Conservation (phyloP, 2,329 filamentous ascomycete genomes). For the Colletotrichum higginsianum region DNA sequence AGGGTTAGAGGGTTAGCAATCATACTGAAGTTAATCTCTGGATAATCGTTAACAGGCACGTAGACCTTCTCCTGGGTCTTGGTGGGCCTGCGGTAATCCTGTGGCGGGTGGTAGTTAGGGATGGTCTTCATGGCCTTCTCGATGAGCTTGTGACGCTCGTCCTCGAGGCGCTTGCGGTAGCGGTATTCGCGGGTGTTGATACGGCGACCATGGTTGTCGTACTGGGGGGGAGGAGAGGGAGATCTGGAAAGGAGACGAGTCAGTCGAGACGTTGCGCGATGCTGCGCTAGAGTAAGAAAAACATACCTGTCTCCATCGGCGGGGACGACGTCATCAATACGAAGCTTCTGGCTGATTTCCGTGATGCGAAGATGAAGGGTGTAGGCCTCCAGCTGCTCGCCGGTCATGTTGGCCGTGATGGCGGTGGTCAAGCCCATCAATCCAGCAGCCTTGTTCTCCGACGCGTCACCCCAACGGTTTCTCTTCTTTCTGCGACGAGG, state of each 20-base stretch:
- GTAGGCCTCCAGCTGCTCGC: conserved; percentile 97
- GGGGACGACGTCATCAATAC: conserved; percentile 98
- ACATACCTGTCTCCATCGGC: conserved; percentile 94
- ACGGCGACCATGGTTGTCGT: conserved; percentile 99
- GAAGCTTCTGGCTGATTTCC: conserved; percentile 98
- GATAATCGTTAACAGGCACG: conserved; percentile 99
- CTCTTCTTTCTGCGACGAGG: conserved; percentile 95
- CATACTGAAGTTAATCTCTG: conserved; percentile 99
- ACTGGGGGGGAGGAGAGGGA: conserved; percentile 94
- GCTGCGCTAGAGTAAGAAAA: conserved; percentile 5
- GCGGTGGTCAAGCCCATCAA: conserved; percentile 97
- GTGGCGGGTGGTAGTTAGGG: conserved; percentile 98
- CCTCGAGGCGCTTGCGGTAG: conserved; percentile 97
- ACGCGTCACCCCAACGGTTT: conserved; percentile 97
- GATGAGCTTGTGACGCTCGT: conserved; percentile 98
- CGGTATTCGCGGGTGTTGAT: conserved; percentile 99
- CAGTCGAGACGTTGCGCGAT: conserved; percentile 18
- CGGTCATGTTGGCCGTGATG: conserved; percentile 98
- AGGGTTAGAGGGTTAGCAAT: conserved; percentile 98
- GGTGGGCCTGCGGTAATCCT: conserved; percentile 97
- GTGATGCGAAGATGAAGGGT: conserved; percentile 97
- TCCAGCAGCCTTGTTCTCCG: conserved; percentile 98
- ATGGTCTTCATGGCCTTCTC: conserved; percentile 99
- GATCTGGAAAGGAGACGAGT: conserved; percentile 72
- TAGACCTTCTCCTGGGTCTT: conserved; percentile 99